Percentiles rank a stretch among this genome's conserved stretches.
Evolutionary conservation across 768 basidiomycete genomes (phyloP).

Genomic region (Suillus fuscotomentosus): DNA sequence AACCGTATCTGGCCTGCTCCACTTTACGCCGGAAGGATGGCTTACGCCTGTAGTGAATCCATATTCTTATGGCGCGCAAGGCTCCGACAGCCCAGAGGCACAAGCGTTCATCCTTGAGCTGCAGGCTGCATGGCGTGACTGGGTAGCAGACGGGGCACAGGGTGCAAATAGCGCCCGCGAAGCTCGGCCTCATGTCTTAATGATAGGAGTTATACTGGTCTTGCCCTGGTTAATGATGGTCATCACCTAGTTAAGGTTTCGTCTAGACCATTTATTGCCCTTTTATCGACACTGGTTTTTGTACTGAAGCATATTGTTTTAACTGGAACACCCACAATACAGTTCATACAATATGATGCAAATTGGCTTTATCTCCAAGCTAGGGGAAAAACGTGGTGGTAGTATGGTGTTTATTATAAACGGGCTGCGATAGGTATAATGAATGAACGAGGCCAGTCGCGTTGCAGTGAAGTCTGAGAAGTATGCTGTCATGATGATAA

Average conservation of each 20-base stretch:
- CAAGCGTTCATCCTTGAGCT: slow-evolving; percentile 79
- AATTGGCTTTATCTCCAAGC: background rate
- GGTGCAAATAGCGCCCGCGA: slow-evolving; percentile 43
- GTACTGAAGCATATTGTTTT: background rate
- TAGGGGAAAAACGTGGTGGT: background rate
- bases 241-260: background rate
- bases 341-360: background rate
- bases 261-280: background rate
- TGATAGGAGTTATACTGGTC: background rate
- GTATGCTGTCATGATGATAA: background rate
- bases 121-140: slow-evolving; percentile 75
- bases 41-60: slow-evolving; percentile 78
- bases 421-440: background rate
- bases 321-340: background rate
- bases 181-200: background rate
- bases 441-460: background rate
- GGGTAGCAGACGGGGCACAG: slow-evolving; percentile 54
- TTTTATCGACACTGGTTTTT: background rate
- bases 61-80: slow-evolving; percentile 44
- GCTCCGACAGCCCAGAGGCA: slow-evolving; percentile 65
- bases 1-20: slow-evolving; percentile 27
- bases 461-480: background rate
- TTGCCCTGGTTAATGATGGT: background rate
- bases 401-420: background rate
- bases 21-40: slow-evolving; percentile 64